Evolutionary conservation across 192 early-diverging fungal species (phyloP).

Genomic region (Backusella circina): DNA sequence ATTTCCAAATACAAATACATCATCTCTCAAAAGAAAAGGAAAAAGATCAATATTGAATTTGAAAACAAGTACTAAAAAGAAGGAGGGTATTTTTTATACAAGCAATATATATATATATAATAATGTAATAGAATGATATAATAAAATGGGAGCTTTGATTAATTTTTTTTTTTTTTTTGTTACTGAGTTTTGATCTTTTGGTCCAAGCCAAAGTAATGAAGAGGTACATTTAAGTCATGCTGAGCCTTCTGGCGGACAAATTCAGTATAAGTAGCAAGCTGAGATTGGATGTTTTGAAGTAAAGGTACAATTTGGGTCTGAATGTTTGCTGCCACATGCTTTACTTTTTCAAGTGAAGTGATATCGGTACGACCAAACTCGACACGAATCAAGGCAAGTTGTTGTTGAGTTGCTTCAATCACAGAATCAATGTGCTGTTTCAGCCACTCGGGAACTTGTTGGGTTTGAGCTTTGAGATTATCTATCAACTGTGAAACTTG

Average conservation of each 20-base stretch:
- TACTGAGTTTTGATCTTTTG: background rate
- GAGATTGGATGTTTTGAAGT: constrained; percentile 37
- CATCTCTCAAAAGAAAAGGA: too few species aligned
- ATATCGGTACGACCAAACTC: constrained; percentile 43
- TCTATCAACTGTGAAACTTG: constrained; percentile 32
- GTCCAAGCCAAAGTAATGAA: constrained; percentile 23
- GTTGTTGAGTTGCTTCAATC: constrained; percentile 41
- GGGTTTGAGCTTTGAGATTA: constrained; percentile 43
- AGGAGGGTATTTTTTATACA: constrained; percentile 1
- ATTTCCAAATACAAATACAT: too few species aligned
- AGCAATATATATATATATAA: background rate
- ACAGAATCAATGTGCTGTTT: constrained; percentile 39
- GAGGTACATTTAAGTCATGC: constrained; percentile 26
- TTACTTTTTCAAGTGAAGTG: constrained; percentile 45
- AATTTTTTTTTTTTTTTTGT: background rate
- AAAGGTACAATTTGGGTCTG: constrained; percentile 48
- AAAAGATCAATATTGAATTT: background rate
- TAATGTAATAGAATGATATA: background rate
- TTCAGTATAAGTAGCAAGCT: constrained; percentile 23
- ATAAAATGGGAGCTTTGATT: background rate
- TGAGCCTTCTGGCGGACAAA: constrained; percentile 19
- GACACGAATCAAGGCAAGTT: constrained; percentile 35
- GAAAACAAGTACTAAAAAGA: background rate
- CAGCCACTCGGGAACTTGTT: constrained; percentile 43
- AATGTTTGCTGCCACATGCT: constrained; percentile 44